Evolutionary conservation across 2,329 filamentous ascomycete genomes (phyloP), one percentile per base, ranked within the genome.

Genomic region (Emericellopsis atlantica): DNA sequence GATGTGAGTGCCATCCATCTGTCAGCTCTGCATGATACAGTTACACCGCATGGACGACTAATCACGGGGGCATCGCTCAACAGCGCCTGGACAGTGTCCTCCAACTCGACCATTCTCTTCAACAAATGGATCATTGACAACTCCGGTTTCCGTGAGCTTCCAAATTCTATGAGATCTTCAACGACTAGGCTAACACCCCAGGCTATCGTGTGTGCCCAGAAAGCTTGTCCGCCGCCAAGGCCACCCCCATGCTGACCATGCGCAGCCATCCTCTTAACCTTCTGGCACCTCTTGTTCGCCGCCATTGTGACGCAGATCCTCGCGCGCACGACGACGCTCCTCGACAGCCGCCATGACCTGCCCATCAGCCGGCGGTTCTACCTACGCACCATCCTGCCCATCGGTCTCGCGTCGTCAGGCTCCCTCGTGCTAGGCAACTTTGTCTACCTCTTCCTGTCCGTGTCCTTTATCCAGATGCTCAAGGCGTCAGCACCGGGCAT

Each of bases 41-140:
- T 7, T 12, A 3, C 26, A 29, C 9, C 26, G 12, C 9, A 29
- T 9, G 6, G 26, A 29, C 8, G 26, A 29, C 26, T 29, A 12
- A 29, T 6, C 26, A 29, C 26, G 26, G 26, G 26, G 26, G 8
- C 18, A 21, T 21, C 18, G 18, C 26, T 29, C 26, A 9, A 12
- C 26, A 29, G 26, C 26, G 26, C 26, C 54, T 94, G 87, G 86
- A 93, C 94, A 50, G 71, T 85, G 49, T 76, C 92, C 57, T 90
- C 84, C 53, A 90, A 86, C 48, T 70, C 76, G 52, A 87, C 89
- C 46, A 93, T 94, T 55, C 66, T 94, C 46, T 93, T 93, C 72
- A 94, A 94, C 71, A 94, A 94, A 67, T 89, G 83, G 76, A 76
- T 94, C 39, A 73, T 94, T 44, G 77, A 85, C 55, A 79, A 76